phyloP scores from a whole-genome alignment of 257 asterid genomes.

The Rauvolfia tetraphylla region DNA sequence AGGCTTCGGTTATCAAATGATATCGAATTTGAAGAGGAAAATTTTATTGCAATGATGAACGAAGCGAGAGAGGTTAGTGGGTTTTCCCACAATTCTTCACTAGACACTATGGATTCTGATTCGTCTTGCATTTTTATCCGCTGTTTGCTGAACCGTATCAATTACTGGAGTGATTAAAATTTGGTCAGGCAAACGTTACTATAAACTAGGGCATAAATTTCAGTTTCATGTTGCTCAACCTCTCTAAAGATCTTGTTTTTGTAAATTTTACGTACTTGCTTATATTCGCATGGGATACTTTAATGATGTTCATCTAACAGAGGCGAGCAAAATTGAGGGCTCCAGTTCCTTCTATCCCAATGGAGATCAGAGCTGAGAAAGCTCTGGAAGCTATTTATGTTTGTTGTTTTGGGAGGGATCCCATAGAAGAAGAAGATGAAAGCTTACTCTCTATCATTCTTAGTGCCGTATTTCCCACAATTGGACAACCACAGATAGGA shows the following conservation, averaged over 20 bases:
- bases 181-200: background rate
- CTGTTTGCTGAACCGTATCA: background rate
- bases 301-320: conserved; percentile 31
- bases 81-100: background rate
- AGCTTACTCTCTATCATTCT: conserved; percentile 56
- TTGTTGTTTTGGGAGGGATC: conserved; percentile 67
- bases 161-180: background rate
- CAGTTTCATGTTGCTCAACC: background rate
- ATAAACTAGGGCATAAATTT: background rate
- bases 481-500: conserved; percentile 43
- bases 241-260: background rate
- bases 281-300: background rate
- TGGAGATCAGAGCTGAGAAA: conserved; percentile 81
- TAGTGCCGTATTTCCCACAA: conserved; percentile 65
- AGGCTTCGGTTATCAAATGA: conserved; percentile 88
- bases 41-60: conserved; percentile 71
- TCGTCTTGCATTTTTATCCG: background rate
- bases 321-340: conserved; percentile 53
- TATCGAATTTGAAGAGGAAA: conserved; percentile 90
- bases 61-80: conserved; percentile 79
- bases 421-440: conserved; percentile 70
- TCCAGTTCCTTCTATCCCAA: conserved; percentile 58
- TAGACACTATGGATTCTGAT: too few species aligned
- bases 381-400: conserved; percentile 86
- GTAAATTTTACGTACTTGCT: background rate